A percentile compares a stretch with the other conserved stretches of the same genome.
Evolutionary conservation across 257 asterid genomes (phyloP).

Genomic region (Cruciata laevipes): DNA sequence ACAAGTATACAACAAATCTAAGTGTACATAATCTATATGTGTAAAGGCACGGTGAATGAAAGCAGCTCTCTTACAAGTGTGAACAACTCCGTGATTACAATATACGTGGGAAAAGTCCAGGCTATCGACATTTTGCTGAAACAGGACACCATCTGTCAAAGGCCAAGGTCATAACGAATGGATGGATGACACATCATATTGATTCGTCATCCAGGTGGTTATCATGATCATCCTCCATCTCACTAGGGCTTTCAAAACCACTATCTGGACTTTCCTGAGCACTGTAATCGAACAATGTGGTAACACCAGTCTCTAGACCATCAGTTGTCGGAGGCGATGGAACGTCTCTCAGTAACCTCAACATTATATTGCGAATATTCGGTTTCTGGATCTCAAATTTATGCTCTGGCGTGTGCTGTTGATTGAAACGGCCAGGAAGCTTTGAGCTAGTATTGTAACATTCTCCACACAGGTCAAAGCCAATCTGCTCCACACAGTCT

Average conservation of each 20-base stretch:
- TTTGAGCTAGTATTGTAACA: slow-evolving; percentile 36
- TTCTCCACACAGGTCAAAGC: slow-evolving; percentile 45
- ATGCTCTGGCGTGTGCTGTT: slow-evolving; percentile 58
- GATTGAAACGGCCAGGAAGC: slow-evolving; percentile 57
- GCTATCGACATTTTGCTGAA: not conserved
- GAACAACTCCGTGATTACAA: not conserved
- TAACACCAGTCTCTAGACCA: not conserved
- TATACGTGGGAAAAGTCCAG: not conserved
- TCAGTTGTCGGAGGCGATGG: slow-evolving; percentile 23
- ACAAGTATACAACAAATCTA: not conserved
- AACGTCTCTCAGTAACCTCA: slow-evolving; percentile 25
- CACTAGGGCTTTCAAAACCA: slow-evolving; percentile 9
- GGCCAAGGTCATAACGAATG: not conserved
- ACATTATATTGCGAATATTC: slow-evolving; percentile 21
- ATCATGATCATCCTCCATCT: slow-evolving; percentile 11
- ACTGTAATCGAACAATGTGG: slow-evolving; percentile 5
- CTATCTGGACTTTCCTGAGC: slow-evolving; percentile 13
- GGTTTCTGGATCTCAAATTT: slow-evolving; percentile 33
- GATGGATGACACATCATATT: no score
- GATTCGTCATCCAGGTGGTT: slow-evolving; percentile 3
- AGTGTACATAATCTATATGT: not conserved
- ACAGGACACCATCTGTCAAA: not conserved
- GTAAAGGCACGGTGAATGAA: not conserved
- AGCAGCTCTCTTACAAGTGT: not conserved
- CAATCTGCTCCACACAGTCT: slow-evolving; percentile 35